Evolutionary conservation across 2,329 filamentous ascomycete species (phyloP).

Genomic region (Colletotrichum cordylinicola): DNA sequence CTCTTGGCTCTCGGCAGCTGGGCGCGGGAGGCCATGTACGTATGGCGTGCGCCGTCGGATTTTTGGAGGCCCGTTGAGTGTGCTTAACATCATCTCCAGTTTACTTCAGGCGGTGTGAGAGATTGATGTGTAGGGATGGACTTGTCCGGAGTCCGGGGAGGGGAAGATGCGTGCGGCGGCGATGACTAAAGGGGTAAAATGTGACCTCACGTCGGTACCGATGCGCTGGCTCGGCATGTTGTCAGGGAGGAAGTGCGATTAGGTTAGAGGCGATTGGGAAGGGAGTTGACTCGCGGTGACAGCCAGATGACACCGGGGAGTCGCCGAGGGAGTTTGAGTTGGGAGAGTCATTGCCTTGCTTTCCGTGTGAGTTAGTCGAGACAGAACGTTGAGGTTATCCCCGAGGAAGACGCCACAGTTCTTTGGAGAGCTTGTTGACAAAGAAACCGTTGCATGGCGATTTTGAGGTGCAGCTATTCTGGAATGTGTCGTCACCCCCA

Average conservation of each 20-base stretch:
- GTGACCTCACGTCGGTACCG: not conserved
- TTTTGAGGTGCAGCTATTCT: not conserved
- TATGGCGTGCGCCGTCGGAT: not conserved
- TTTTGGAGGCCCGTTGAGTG: not conserved
- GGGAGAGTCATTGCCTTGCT: not conserved
- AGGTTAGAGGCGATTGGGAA: not conserved
- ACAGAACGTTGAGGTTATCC: not conserved
- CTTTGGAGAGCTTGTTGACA: not conserved
- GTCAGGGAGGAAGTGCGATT: not conserved
- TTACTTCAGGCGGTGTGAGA: not conserved
- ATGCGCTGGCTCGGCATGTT: not conserved
- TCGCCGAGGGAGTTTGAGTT: not conserved
- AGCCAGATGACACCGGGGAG: not conserved
- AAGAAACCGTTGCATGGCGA: not conserved
- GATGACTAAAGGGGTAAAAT: not conserved
- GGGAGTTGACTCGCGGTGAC: not conserved
- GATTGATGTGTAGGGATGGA: not conserved
- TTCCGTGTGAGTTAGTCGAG: not conserved
- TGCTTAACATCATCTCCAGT: slow-evolving; percentile 1
- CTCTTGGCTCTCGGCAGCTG: not conserved
- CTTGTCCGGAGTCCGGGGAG: not conserved
- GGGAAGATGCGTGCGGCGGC: not conserved
- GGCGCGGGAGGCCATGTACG: not conserved
- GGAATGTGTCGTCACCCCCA: not conserved
- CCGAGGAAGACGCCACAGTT: not conserved